These are phyloP conservation scores for Lactifluus volemus DNA, from an alignment of 768 basidiomycete genomes.

Conservation along the genomic window DNA sequence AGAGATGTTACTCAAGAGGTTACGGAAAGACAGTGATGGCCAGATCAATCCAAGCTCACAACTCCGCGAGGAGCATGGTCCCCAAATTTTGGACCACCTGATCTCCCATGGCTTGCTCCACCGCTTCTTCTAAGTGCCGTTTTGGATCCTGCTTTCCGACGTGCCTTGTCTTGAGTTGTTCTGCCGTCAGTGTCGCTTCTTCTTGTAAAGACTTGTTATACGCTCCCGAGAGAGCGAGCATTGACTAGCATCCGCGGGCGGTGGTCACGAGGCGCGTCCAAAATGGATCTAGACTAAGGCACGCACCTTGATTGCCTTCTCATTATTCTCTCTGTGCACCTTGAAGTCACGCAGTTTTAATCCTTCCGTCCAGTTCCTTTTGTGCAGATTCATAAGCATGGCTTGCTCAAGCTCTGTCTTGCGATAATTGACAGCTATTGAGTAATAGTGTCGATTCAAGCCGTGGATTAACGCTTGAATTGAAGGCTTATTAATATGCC, in stretches of 20 bases:
- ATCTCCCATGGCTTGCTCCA: conserved; percentile 96
- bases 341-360: conserved; percentile 87
- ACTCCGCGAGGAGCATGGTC: conserved; percentile 89
- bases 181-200: conserved; percentile 87
- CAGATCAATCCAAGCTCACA: conserved; percentile 36
- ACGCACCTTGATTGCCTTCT: conserved; percentile 88
- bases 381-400: conserved; percentile 99
- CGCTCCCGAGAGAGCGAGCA: conserved; percentile 85
- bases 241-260: conserved; percentile 45
- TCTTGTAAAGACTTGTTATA: conserved; percentile 99
- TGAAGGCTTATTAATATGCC: conserved; percentile 98
- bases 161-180: conserved; percentile 94
- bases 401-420: conserved; percentile 97
- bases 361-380: conserved; percentile 98
- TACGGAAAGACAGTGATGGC: background rate
- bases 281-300: background rate
- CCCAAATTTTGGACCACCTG: conserved; percentile 94
- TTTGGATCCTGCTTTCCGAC: conserved; percentile 98
- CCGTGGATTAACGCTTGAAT: conserved; percentile 98
- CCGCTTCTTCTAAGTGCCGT: conserved; percentile 93
- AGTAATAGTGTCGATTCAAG: conserved; percentile 96
- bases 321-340: conserved; percentile 79
- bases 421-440: conserved; percentile 93
- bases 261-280: background rate
- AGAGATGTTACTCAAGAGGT: background rate